These are phyloP conservation scores for Neonothopanus nambi DNA, from an alignment of 1,284 basidiomycete species.

Conservation along the genomic window DNA sequence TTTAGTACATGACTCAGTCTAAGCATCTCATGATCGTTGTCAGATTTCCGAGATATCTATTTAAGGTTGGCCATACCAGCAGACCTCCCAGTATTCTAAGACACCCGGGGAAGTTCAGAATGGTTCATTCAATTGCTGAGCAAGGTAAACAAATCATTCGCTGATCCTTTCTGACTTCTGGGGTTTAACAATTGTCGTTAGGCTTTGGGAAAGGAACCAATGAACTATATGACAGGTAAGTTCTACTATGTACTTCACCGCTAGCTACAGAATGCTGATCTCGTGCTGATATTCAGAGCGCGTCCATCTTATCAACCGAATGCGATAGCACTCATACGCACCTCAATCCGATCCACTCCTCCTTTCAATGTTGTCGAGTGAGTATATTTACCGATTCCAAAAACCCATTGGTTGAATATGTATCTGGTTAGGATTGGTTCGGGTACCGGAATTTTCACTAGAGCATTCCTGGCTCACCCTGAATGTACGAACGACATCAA, in stretches of 20 bases:
- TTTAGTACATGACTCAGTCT: no score
- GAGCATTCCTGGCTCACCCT: conserved; percentile 66
- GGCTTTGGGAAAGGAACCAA: conserved; percentile 75
- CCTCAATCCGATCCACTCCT: conserved; percentile 36
- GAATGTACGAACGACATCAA: conserved; percentile 51
- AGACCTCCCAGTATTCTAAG: no score
- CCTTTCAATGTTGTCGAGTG: conserved; percentile 71
- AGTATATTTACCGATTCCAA: conserved; percentile 23
- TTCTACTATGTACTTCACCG: conserved; percentile 24
- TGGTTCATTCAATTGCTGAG: conserved; percentile 8
- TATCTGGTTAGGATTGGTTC: conserved; percentile 53
- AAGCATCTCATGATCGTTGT: no score
- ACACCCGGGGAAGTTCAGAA: not conserved
- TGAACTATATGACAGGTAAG: conserved; percentile 76
- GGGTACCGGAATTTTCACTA: conserved; percentile 81
- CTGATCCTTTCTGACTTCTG: not conserved
- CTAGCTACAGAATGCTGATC: not conserved
- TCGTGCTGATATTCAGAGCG: conserved; percentile 39
- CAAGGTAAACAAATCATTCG: not conserved
- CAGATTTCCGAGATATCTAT: no score
- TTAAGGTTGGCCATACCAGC: no score
- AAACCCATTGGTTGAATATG: not conserved
- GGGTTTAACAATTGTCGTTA: conserved; percentile 6
- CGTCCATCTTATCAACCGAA: conserved; percentile 71
- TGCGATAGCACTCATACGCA: conserved; percentile 56